Conservation (phyloP, 208 protist species). For the Acanthamoeba royreba region DNA sequence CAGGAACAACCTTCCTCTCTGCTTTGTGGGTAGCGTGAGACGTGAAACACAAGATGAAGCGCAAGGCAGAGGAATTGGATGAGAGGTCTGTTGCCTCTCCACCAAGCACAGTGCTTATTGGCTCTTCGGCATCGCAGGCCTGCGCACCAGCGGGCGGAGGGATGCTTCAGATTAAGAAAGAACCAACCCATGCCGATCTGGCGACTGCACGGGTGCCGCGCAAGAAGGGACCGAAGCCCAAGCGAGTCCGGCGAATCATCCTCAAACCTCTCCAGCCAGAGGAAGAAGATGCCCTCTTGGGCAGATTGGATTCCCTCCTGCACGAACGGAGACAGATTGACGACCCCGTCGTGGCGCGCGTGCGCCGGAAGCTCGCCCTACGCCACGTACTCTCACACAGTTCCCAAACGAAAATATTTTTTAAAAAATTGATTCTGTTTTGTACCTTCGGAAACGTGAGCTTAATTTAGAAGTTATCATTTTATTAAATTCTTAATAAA, state of each 20-base stretch:
- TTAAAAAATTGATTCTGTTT: too few relatives aligned
- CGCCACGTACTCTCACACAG: not conserved
- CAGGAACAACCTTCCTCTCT: too few relatives aligned
- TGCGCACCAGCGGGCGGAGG: too few relatives aligned
- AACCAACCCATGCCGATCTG: not conserved
- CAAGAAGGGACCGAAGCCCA: not conserved
- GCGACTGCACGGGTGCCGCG: not conserved
- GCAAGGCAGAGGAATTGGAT: not conserved
- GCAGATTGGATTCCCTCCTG: not conserved
- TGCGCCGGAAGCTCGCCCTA: not conserved
- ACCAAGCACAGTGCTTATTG: too few relatives aligned
- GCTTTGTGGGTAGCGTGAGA: too few relatives aligned
- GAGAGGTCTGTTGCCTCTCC: too few relatives aligned
- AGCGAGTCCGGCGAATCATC: not conserved
- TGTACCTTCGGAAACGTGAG: too few relatives aligned
- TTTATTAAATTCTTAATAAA: too few relatives aligned
- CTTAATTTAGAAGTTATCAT: too few relatives aligned
- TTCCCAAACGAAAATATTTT: too few relatives aligned
- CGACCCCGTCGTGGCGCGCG: not conserved
- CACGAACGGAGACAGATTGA: not conserved
- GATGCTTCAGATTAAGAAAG: not conserved
- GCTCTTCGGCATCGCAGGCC: too few relatives aligned
- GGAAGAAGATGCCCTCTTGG: not conserved
- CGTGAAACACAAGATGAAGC: not conserved
- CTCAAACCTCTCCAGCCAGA: not conserved